Evolutionary conservation across 78 protist genomes (phyloP), one percentile per base, ranked within the genome.

Genomic region (Monosiga brevicollis): DNA sequence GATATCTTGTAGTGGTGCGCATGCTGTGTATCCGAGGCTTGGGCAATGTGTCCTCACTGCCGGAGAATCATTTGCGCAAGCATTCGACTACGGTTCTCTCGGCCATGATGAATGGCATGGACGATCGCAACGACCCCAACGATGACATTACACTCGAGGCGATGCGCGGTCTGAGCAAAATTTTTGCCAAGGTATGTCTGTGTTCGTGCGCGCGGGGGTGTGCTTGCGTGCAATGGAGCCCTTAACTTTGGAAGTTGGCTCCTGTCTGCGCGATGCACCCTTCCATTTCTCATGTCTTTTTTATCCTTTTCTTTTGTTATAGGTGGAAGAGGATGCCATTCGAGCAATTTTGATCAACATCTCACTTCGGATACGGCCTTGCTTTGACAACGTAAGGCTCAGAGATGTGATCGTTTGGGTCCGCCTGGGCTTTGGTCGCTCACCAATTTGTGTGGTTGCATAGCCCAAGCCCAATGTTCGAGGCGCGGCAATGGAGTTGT

Each of bases 311-410:
- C 76, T 11, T 39, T 89, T 26, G 89, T 80, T 49, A 6, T 15
- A 49, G 62, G 62, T 49, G 2, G 90, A 83, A 39, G 93, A 90
- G 41, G 82, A 76, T 55, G 73, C 85, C 83, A 85, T 90, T 0
- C 85, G 88, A 0, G 89, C 88, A n/a, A 87, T 90, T 38, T 76
- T 90, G 2, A 89, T 90, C 55, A 90, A 87, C 75, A 87, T 90
- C 62, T 87, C 90, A 42, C 81, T 85, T 37, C 71, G 93, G 76
- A 87, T 87, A 54, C 80, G 86, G 36, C 91, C 93, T 22, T 85
- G 88, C 26, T 87, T 90, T 78, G 89, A 87, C 23, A 79, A 85
- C 24, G n/a, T n/a, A n/a, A n/a, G n/a, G n/a, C n/a, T n/a, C n/a
- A n/a, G n/a, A n/a, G n/a, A n/a, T n/a, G n/a, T n/a, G n/a, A n/a